Evolutionary conservation across 1,139 yeast species (phyloP), one percentile per base, ranked within the genome.

Genomic region (Lodderomyces elongisporus): DNA sequence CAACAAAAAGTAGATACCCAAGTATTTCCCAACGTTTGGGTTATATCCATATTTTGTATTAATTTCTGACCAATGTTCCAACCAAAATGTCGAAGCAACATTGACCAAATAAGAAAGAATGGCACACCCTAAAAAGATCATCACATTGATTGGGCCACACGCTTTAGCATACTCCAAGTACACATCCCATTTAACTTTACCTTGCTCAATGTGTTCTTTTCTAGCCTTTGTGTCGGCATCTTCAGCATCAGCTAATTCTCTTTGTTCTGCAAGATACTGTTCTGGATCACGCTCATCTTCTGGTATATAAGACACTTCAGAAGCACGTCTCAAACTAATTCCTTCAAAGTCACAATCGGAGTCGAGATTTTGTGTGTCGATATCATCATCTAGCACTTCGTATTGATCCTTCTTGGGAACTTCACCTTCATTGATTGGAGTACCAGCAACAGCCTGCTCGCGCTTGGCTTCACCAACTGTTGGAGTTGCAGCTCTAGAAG

Each of bases 41-140:
- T 89, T 89, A 38, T 62, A 64, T 16, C 91, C 93, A 28, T 63
- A 55, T 30, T 58, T 63, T 4, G 88, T 71, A 53, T 91, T 91
- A 24, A 83, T 76, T 54, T 91, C 98, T 7, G 97, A 87, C 98
- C 98, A 93, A 55, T 87, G 89, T 56, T 91, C 91, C 51, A 91
- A 75, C 98, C 98, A 91, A 34, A 91, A 74, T 52, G 81, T 87
- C 28, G 89, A 59, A 14, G 43, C 43, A 39, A 59, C 56, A 37
- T 78, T 73, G 30, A 84, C 55, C 14, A 74, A 61, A 72, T 79
- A 83, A 1, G 88, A 70, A 12, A 58, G 36, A 14, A 81, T 50
- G 28, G 78, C 67, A 41, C 72, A 66, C 3, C 39, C 32, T 37
- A 85, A 51, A 51, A 80, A 79, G 3, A 79, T 46, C 1, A 65